phyloP scores from a whole-genome alignment of 129 eudicot genomes.

The Flaveria brownii region DNA sequence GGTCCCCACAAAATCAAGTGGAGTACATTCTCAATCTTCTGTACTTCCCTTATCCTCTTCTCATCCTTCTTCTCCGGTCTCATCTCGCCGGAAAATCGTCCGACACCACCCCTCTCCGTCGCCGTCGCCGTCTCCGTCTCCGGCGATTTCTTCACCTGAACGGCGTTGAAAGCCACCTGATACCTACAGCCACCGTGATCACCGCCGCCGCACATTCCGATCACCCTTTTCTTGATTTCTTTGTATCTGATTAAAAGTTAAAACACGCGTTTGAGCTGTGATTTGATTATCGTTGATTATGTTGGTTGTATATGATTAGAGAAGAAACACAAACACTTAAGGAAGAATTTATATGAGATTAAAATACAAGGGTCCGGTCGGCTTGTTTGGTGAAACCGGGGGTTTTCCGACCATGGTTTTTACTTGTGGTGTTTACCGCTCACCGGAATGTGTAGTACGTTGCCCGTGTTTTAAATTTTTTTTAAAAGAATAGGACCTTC shows the following conservation, averaged over 20 bases:
- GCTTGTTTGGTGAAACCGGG: constrained; percentile 20
- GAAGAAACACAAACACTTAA: not conserved
- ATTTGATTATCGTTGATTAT: not conserved
- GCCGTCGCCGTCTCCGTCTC: not conserved
- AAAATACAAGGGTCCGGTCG: constrained; percentile 4
- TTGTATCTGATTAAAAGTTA: no score
- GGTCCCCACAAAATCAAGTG: constrained; percentile 42
- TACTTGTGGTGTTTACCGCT: not conserved
- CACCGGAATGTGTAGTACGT: constrained; percentile 16
- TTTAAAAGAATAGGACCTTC: no score
- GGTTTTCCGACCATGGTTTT: constrained; percentile 28
- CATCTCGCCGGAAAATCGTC: constrained; percentile 19
- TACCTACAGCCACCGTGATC: constrained; percentile 24
- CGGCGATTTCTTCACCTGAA: not conserved
- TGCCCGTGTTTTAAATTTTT: not conserved
- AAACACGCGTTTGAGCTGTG: no score
- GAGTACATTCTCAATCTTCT: constrained; percentile 34
- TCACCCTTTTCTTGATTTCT: no score
- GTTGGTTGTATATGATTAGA: no score
- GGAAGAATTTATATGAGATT: not conserved
- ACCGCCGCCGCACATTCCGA: constrained; percentile 29
- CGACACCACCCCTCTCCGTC: not conserved
- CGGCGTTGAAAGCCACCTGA: constrained; percentile 24
- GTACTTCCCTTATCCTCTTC: constrained; percentile 27
- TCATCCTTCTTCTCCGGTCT: constrained; percentile 24